Evolutionary conservation across 345 rosid species (phyloP).

Genomic region (Salix koriyanagi): DNA sequence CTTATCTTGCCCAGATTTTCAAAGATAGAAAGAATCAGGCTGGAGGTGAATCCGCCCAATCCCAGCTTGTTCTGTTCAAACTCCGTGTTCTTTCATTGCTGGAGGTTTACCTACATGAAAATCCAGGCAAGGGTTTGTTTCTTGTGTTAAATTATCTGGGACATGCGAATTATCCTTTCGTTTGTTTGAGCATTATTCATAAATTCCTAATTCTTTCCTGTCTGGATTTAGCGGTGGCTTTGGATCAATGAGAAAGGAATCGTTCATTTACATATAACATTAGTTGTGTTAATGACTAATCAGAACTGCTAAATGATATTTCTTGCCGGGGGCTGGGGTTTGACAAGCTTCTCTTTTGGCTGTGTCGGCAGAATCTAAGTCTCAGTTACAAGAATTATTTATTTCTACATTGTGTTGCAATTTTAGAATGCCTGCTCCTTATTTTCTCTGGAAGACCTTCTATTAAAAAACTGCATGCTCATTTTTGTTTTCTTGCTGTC

Average conservation of each 20-base stretch:
- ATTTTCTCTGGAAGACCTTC: neutral
- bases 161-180: neutral
- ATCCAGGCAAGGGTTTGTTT: slow-evolving; percentile 54
- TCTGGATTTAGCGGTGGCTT: neutral
- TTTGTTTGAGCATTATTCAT: neutral
- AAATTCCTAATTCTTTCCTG: neutral
- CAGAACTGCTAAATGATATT: neutral
- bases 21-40: slow-evolving; percentile 86
- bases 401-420: neutral
- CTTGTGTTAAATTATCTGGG: slow-evolving; percentile 1
- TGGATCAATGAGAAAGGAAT: neutral
- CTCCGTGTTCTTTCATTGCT: slow-evolving; percentile 88
- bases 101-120: slow-evolving; percentile 88
- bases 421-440: neutral
- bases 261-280: neutral
- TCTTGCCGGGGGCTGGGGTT: neutral
- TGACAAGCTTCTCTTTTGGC: neutral
- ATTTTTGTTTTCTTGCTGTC: slow-evolving; percentile 4
- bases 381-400: neutral
- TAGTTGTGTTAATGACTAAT: neutral
- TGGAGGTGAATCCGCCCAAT: slow-evolving; percentile 84
- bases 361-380: neutral
- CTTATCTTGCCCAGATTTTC: slow-evolving; percentile 80
- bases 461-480: neutral
- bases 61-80: slow-evolving; percentile 88